Percentiles rank a stretch among this genome's conserved stretches.
These are phyloP conservation scores for Acacia concinna DNA, from an alignment of 331 rosid genomes.

Conservation along the genomic window DNA sequence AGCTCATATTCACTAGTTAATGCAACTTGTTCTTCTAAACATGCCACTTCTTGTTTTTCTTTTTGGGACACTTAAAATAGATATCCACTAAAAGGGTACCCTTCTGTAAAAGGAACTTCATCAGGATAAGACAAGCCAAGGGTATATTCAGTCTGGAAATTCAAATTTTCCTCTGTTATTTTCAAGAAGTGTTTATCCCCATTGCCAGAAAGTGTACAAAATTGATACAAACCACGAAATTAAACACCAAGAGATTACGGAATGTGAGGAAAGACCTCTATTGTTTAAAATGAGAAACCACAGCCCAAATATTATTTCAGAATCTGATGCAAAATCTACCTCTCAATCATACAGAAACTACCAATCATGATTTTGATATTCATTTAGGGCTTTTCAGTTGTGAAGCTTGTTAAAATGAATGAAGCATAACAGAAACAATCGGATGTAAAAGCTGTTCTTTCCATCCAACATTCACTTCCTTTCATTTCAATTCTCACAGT, in stretches of 20 bases:
- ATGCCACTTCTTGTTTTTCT: no score
- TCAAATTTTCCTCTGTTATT: neutral
- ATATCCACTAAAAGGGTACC: neutral
- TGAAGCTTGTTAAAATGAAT: neutral
- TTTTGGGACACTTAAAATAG: no score
- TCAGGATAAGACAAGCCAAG: neutral
- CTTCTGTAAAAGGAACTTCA: neutral
- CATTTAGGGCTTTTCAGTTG: neutral
- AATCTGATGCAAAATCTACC: neutral
- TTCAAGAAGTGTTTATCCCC: neutral
- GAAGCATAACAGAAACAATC: neutral
- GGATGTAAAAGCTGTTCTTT: neutral
- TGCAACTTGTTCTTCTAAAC: neutral
- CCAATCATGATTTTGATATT: neutral
- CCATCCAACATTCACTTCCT: neutral
- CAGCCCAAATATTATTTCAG: neutral
- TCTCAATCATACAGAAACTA: neutral
- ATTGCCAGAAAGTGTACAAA: neutral
- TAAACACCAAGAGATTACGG: neutral
- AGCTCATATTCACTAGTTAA: slow-evolving; percentile 14
- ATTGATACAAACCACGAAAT: neutral
- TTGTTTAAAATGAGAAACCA: neutral
- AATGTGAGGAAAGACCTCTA: neutral
- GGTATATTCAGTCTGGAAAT: neutral
- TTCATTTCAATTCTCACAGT: neutral